These are phyloP conservation scores for Sphagnurus paluster DNA, from an alignment of 1,284 basidiomycete species.

Conservation along the genomic window DNA sequence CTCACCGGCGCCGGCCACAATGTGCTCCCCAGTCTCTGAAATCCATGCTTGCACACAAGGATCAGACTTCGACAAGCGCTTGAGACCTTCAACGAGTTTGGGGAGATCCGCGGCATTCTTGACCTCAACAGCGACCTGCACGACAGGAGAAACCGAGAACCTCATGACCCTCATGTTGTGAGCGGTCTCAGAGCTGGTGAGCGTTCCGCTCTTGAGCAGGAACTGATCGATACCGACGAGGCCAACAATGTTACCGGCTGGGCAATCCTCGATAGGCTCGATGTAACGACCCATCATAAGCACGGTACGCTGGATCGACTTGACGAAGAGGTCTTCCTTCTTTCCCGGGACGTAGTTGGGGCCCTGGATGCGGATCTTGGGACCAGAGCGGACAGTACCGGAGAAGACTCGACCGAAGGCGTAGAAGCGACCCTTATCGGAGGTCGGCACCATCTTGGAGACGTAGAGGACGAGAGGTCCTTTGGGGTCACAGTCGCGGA, in stretches of 20 bases:
- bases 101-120: conserved; percentile 99
- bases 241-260: conserved; percentile 98
- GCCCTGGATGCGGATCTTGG: conserved; percentile 99
- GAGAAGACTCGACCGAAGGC: conserved; percentile 99
- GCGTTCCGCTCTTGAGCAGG: conserved; percentile 98
- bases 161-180: conserved; percentile 99
- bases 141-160: conserved; percentile 99
- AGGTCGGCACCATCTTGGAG: conserved; percentile 99
- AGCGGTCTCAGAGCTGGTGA: conserved; percentile 96
- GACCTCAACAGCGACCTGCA: conserved; percentile 98
- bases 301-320: conserved; percentile 98
- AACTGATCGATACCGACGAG: conserved; percentile 99
- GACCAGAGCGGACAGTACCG: conserved; percentile 95
- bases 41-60: conserved; percentile 99
- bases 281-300: conserved; percentile 99
- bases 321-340: conserved; percentile 98
- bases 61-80: conserved; percentile 99
- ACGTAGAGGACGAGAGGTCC: conserved; percentile 98
- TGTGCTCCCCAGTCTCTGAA: conserved; percentile 93
- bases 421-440: conserved; percentile 99
- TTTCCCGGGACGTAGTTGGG: conserved; percentile 99
- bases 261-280: conserved; percentile 99
- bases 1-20: conserved; percentile 99
- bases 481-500: conserved; percentile 97
- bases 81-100: conserved; percentile 99